These are phyloP conservation scores for Stephania cephalantha DNA, from an alignment of 164 flowering plant species.

Conservation along the genomic window DNA sequence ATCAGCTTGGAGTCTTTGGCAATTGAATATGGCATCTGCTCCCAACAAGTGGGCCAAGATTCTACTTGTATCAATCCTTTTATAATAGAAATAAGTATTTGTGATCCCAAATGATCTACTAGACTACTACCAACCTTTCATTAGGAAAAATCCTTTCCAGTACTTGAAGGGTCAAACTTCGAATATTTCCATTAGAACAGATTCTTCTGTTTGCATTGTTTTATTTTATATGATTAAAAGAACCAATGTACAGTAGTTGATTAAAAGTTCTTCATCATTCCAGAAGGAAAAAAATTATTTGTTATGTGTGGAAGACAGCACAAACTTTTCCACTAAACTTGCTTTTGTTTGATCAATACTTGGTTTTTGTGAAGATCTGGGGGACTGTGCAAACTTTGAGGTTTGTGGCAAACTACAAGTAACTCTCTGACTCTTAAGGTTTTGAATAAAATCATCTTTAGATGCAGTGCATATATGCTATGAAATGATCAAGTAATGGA, in stretches of 20 bases:
- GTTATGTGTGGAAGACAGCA: slow-evolving; percentile 3
- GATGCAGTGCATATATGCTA: no score
- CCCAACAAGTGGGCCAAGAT: no score
- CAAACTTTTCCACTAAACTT: slow-evolving; percentile 1
- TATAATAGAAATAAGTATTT: no score
- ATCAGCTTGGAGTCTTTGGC: no score
- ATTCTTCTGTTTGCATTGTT: background rate
- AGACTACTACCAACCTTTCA: background rate
- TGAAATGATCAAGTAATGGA: no score
- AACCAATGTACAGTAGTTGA: background rate
- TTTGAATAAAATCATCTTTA: no score
- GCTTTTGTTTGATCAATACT: background rate
- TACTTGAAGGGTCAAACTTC: background rate
- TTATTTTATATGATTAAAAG: background rate
- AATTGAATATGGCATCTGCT: no score
- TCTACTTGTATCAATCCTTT: no score
- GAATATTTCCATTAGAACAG: background rate
- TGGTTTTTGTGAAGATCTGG: background rate
- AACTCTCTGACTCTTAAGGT: no score
- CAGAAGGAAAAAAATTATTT: background rate
- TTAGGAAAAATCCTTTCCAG: background rate
- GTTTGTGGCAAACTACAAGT: no score
- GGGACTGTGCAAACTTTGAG: background rate
- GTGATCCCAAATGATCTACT: no score
- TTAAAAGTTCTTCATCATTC: background rate